A percentile compares a stretch with the other conserved stretches of the same genome.
Conservation (phyloP, 2,329 filamentous ascomycete species). For the Chrysoporthe cubensis region DNA sequence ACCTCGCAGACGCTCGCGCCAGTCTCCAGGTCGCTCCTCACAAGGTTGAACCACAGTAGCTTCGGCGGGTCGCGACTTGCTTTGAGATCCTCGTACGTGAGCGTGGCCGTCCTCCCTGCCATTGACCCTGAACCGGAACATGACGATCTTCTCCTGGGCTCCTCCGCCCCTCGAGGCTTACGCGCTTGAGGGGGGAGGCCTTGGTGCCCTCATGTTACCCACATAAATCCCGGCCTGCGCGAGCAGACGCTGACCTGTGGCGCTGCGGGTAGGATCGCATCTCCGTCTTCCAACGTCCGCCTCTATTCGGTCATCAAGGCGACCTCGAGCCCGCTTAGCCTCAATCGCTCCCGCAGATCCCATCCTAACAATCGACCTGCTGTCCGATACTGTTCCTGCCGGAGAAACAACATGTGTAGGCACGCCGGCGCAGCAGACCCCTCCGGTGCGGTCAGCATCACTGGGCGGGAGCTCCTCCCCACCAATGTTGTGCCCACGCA, state of each 20-base stretch:
- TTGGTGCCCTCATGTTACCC: conserved; percentile 3
- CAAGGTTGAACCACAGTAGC: conserved; percentile 17
- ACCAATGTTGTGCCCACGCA: conserved; percentile 90
- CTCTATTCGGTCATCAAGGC: conserved; percentile 27
- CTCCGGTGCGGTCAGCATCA: conserved; percentile 41
- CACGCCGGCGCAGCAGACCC: conserved; percentile 41
- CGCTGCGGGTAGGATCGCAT: conserved; percentile 13
- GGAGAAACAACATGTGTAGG: conserved; percentile 73
- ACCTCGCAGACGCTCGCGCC: conserved; percentile 19
- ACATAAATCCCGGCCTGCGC: conserved; percentile 18
- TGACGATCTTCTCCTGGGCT: neutral
- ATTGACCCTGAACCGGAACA: neutral
- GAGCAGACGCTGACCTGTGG: conserved; percentile 24
- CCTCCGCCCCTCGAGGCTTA: neutral
- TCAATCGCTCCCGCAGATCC: conserved; percentile 25
- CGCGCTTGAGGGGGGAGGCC: neutral
- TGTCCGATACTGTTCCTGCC: conserved; percentile 71
- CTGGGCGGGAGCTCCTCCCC: conserved; percentile 81
- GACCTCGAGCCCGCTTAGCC: conserved; percentile 20
- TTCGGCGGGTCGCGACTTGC: neutral
- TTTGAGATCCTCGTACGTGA: conserved; percentile 21
- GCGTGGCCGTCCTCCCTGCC: neutral
- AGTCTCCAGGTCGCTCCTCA: conserved; percentile 17
- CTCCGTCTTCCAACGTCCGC: conserved; percentile 22
- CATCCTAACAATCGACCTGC: conserved; percentile 29